Percentiles rank a stretch among this genome's conserved stretches.
Conservation (phyloP, 2,329 filamentous ascomycete genomes). For the Pseudopyrenochaeta lycopersici region DNA sequence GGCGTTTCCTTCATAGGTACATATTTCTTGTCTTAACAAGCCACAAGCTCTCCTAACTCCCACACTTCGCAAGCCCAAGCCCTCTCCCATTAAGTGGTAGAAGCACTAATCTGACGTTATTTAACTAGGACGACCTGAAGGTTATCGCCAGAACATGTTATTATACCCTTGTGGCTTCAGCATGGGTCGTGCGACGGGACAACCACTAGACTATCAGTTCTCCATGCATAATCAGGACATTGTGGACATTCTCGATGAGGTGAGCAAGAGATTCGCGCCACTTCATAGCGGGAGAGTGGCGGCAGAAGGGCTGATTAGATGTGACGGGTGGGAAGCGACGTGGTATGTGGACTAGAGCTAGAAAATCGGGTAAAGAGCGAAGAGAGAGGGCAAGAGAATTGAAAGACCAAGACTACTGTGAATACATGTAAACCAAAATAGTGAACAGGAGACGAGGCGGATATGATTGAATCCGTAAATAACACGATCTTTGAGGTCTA, state of each 20-base stretch:
- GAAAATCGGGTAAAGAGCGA: too few species aligned
- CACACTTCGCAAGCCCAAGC: too few species aligned
- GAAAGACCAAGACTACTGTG: too few species aligned
- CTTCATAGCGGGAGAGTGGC: constrained; percentile 25
- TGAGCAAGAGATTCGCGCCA: constrained; percentile 21
- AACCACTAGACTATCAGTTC: constrained; percentile 22
- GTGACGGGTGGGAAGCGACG: constrained; percentile 20
- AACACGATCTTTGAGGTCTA: too few species aligned
- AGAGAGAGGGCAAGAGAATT: too few species aligned
- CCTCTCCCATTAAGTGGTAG: background rate
- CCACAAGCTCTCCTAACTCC: too few species aligned
- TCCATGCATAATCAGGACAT: constrained; percentile 35
- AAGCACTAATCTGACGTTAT: background rate
- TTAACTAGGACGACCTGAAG: constrained; percentile 16
- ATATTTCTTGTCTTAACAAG: too few species aligned
- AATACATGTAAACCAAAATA: too few species aligned
- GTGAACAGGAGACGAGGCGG: too few species aligned
- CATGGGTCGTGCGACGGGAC: constrained; percentile 19
- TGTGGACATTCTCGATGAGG: constrained; percentile 31
- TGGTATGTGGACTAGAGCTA: constrained; percentile 28
- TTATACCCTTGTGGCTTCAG: constrained; percentile 23
- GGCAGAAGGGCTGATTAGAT: constrained; percentile 27
- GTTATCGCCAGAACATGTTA: constrained; percentile 23
- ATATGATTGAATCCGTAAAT: too few species aligned
- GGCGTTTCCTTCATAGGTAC: constrained; percentile 20